A percentile compares a stretch with the other conserved stretches of the same genome.
These are phyloP conservation scores for Aristolochia contorta DNA, from an alignment of 164 flowering plant species.

Conservation along the genomic window DNA sequence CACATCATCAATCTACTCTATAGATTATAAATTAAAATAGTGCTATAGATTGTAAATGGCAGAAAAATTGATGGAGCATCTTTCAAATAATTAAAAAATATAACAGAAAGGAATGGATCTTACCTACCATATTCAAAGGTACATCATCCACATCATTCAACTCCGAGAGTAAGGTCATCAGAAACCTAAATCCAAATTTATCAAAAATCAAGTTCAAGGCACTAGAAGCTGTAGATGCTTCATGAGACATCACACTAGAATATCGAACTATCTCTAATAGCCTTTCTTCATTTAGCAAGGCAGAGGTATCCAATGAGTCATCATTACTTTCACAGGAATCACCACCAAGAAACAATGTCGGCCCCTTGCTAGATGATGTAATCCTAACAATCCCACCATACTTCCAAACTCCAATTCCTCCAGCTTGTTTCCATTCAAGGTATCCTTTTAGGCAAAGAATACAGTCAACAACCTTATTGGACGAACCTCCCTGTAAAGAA, in stretches of 20 bases:
- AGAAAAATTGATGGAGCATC: too few relatives aligned
- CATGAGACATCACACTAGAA: slow-evolving; percentile 42
- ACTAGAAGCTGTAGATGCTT: slow-evolving; percentile 49
- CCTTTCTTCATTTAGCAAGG: slow-evolving; percentile 42
- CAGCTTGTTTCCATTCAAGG: slow-evolving; percentile 81
- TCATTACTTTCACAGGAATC: slow-evolving; percentile 53
- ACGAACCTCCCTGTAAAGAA: slow-evolving; percentile 61
- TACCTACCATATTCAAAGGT: slow-evolving; percentile 86
- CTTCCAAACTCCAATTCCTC: slow-evolving; percentile 83
- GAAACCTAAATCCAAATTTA: slow-evolving; percentile 54
- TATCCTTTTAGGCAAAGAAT: slow-evolving; percentile 83
- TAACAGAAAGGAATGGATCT: slow-evolving; percentile 18
- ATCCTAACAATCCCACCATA: slow-evolving; percentile 78
- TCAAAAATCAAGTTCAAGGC: slow-evolving; percentile 54
- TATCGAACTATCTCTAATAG: slow-evolving; percentile 48
- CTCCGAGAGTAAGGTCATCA: slow-evolving; percentile 47
- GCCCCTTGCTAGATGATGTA: slow-evolving; percentile 37
- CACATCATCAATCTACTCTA: too few relatives aligned
- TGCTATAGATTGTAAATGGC: too few relatives aligned
- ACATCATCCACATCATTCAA: slow-evolving; percentile 37
- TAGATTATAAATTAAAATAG: too few relatives aligned
- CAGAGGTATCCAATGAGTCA: slow-evolving; percentile 53
- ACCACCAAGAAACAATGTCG: slow-evolving; percentile 30
- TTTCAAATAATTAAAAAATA: background rate
- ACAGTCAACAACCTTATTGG: slow-evolving; percentile 76